Evolutionary conservation across 371 early-diverging fungal genomes (phyloP), one percentile per base, ranked within the genome.

Genomic region (Apophysomyces variabilis): DNA sequence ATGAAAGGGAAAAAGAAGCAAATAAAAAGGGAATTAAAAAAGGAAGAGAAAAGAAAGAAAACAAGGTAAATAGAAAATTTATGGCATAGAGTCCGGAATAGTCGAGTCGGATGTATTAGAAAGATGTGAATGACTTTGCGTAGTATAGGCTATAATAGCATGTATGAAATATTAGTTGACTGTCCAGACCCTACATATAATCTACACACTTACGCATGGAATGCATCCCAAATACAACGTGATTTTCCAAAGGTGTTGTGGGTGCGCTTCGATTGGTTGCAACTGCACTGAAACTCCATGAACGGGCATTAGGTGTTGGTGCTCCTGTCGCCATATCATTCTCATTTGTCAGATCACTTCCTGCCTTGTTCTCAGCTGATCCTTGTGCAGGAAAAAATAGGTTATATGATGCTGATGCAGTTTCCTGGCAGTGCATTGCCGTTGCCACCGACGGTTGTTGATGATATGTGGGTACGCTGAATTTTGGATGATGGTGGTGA

Each of bases 251-350:
- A 12, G 46, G 46, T 45, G 46, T 45, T 12, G 46, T 45, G 13
- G 46, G 46, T 45, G 46, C 46, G 13, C 46, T 45, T 45, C 46
- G n/a, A 45, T 45, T 45, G 16, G 46, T 7, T 45, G 46, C n/a
- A 12, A 45, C 46, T 14, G 46, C 13, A 45, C 32, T 26, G 32
- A 45, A 45, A n/a, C n/a, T 13, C 46, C 46, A 45, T 45, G 46
- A 13, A 45, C 46, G 46, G 3, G 13, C 46, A 45, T 45, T 18
- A 26, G 32, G 32, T 45, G 46, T 13, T 45, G 46, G 46, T 13
- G 5, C 16, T 12, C n/a, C n/a, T 16, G 46, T 0, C 13, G 16
- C 16, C 46, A 45, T 45, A 12, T 45, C 46, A 12, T 18, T 18
- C 16, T 45, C 46, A 16, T 45, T 45, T 45, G 46, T 14, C 46